Evolutionary conservation across 108 stramenopile genomes (phyloP), one percentile per base, ranked within the genome.

Genomic region (Pseudonitzschia delicatissima): DNA sequence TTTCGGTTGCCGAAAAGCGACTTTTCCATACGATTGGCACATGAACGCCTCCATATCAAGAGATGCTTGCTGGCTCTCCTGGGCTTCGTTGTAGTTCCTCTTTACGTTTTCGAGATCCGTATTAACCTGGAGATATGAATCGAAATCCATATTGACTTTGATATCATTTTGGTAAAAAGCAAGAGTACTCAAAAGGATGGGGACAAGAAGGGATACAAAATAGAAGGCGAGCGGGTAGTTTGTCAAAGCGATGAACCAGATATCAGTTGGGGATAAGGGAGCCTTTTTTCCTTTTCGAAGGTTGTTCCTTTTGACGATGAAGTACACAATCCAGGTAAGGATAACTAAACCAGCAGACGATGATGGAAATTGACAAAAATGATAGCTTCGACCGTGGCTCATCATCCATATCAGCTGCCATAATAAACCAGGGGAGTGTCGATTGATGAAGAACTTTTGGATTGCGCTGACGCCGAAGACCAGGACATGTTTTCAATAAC

Each of bases 91-190:
- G 35, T 44, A 62, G 39, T 45, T 45, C 28, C 40, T 42, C 15
- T 25, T 29, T 8, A 62, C 62, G 11, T 29, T 27, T 42, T 39
- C 40, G 8, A 62, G 40, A 26, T 44, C 42, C 8, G 39, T 62
- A 42, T 26, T 15, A 62, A 62, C 35, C 42, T 39, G 33, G 5
- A 62, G 62, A 62, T 62, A 62, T 20, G 62, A 44, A 15, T 62
- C 28, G 26, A 62, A 62, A 25, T 62, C 42, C 40, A 62, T 31
- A 27, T 62, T 62, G 23, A 62, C 35, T 9, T 45, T 62, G n/a
- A 62, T 8, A 9, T 37, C n/a, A 42, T 44, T 42, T 13, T 42
- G 39, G 17, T 37, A 4, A 26, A 62, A 29, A 13, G 39, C 62
- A 17, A 62, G 12, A 18, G 12, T 44, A 21, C 62, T 62, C 23